Evolutionary conservation across 2,329 filamentous ascomycete genomes (phyloP).

Genomic region (Verticillium nubilum): DNA sequence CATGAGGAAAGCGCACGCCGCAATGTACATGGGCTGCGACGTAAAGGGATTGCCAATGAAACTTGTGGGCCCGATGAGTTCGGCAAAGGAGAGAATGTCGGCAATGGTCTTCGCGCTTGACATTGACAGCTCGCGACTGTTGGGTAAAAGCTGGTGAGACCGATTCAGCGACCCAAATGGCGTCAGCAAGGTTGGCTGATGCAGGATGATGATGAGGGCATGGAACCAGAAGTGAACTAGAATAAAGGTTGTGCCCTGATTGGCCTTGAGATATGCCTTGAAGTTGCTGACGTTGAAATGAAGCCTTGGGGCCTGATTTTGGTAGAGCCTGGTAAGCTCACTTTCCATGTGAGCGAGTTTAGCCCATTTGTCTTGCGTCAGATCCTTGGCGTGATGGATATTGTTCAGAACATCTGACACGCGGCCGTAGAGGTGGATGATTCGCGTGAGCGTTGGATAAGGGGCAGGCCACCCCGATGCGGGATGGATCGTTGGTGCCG

Average conservation of each 20-base stretch:
- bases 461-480: conserved; percentile 67
- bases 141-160: conserved; percentile 68
- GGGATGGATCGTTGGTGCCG: conserved; percentile 42
- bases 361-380: conserved; percentile 68
- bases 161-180: conserved; percentile 57
- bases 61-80: conserved; percentile 79
- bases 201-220: conserved; percentile 75
- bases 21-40: conserved; percentile 86
- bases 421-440: conserved; percentile 79
- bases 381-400: conserved; percentile 66
- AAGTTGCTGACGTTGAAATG: conserved; percentile 86
- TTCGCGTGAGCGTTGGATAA: conserved; percentile 74
- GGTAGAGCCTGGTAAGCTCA: conserved; percentile 67
- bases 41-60: conserved; percentile 87
- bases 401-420: conserved; percentile 83
- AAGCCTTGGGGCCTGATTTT: conserved; percentile 66
- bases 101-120: conserved; percentile 88
- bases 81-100: conserved; percentile 81
- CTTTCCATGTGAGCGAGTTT: conserved; percentile 73
- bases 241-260: conserved; percentile 82
- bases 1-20: conserved; percentile 81
- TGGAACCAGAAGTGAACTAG: conserved; percentile 87
- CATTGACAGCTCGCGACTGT: conserved; percentile 78
- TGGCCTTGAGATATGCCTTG: conserved; percentile 72
- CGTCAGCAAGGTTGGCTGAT: conserved; percentile 77